A percentile compares a stretch with the other conserved stretches of the same genome.
These are phyloP conservation scores for Cladosporium colombiae DNA, from an alignment of 2,329 filamentous ascomycete genomes.

Conservation along the genomic window DNA sequence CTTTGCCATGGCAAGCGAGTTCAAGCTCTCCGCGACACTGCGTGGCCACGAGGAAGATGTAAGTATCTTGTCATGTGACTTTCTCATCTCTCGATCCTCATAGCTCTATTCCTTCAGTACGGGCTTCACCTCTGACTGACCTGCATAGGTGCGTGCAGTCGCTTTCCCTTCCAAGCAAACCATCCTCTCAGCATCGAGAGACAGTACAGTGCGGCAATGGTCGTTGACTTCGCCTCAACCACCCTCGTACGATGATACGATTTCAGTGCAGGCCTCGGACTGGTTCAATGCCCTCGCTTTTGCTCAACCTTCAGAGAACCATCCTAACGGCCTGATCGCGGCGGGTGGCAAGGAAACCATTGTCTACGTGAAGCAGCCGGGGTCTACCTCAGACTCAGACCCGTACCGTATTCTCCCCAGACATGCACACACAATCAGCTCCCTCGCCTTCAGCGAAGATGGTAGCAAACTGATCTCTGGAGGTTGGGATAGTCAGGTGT, in stretches of 20 bases:
- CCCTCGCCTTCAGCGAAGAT: conserved; percentile 74
- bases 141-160: conserved; percentile 76
- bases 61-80: conserved; percentile 41
- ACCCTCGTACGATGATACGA: conserved; percentile 72
- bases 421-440: conserved; percentile 84
- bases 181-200: conserved; percentile 84
- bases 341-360: conserved; percentile 90
- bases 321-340: conserved; percentile 77
- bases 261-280: conserved; percentile 75
- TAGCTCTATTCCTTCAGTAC: background rate
- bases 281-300: conserved; percentile 88
- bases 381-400: conserved; percentile 67
- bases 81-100: background rate
- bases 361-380: conserved; percentile 81
- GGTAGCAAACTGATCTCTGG: conserved; percentile 81
- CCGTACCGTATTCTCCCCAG: conserved; percentile 84
- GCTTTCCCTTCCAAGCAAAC: conserved; percentile 71
- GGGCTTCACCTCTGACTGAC: background rate
- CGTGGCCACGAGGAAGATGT: conserved; percentile 93
- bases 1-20: conserved; percentile 65
- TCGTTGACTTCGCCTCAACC: conserved; percentile 65
- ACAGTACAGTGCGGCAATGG: conserved; percentile 89
- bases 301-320: conserved; percentile 65
- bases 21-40: conserved; percentile 90
- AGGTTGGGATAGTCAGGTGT: conserved; percentile 87